These are phyloP conservation scores for Dichomitus squalens DNA, from an alignment of 1,284 basidiomycete genomes.

Conservation along the genomic window DNA sequence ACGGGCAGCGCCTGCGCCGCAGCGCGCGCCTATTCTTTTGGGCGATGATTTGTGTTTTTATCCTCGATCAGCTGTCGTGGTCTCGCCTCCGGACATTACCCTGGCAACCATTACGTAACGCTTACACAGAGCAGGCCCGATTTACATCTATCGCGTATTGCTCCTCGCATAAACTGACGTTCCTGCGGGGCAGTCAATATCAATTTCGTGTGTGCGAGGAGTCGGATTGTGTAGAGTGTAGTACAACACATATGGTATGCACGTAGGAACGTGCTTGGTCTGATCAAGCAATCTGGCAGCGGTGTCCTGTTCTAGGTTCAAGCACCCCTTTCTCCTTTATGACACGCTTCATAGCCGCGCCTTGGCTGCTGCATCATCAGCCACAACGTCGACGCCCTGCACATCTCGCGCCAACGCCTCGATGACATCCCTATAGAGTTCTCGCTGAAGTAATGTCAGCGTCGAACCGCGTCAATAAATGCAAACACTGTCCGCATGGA, in stretches of 20 bases:
- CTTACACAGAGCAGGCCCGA: background rate
- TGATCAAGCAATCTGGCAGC: no score
- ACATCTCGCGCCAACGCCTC: constrained; percentile 35
- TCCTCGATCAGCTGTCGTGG: background rate
- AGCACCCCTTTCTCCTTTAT: no score
- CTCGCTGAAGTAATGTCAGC: constrained; percentile 35
- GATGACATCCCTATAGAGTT: constrained; percentile 41
- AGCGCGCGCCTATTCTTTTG: background rate
- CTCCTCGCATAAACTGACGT: no score
- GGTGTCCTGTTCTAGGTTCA: no score
- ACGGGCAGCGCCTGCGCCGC: background rate
- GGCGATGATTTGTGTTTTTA: background rate
- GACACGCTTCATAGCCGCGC: constrained; percentile 36
- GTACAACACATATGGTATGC: no score
- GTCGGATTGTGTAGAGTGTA: no score
- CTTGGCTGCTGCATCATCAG: constrained; percentile 37
- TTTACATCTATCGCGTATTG: background rate
- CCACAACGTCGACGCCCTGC: constrained; percentile 23
- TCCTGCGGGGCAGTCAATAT: no score
- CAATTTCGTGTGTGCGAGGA: no score
- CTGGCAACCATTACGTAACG: background rate
- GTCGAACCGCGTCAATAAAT: background rate
- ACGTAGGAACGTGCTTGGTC: no score
- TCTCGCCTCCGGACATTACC: background rate
- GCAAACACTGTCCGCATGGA: no score